These are phyloP conservation scores for Saccharomyces jurei DNA, from an alignment of 805 yeast genomes.

Conservation along the genomic window DNA sequence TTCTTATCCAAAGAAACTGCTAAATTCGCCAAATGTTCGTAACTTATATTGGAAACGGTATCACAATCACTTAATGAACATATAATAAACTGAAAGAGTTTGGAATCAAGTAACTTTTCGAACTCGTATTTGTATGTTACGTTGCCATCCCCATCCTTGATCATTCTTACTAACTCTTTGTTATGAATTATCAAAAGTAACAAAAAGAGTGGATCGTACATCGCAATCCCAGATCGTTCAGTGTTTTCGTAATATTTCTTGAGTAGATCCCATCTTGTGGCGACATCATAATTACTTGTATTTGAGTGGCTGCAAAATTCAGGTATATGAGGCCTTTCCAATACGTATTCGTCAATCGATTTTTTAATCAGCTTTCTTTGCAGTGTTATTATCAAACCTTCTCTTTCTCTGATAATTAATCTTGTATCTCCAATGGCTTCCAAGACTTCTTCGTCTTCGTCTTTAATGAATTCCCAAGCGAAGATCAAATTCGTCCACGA, in stretches of 20 bases:
- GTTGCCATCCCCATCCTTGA: conserved; percentile 25
- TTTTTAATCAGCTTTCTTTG: conserved; percentile 43
- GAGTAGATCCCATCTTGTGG: neutral
- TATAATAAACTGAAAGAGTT: conserved; percentile 40
- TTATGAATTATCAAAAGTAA: conserved; percentile 54
- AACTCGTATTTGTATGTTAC: conserved; percentile 38
- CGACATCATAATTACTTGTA: neutral
- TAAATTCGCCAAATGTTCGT: neutral
- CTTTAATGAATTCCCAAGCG: conserved; percentile 54
- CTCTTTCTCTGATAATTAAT: conserved; percentile 38
- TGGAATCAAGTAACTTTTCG: conserved; percentile 48
- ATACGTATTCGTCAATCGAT: conserved; percentile 35
- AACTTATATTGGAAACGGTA: conserved; percentile 26
- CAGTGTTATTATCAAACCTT: conserved; percentile 44
- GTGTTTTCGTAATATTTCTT: conserved; percentile 22
- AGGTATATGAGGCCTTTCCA: conserved; percentile 28
- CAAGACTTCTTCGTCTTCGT: conserved; percentile 31
- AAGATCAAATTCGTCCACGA: conserved; percentile 63
- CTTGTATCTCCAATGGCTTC: conserved; percentile 43
- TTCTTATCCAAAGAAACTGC: neutral
- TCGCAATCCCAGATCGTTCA: conserved; percentile 19
- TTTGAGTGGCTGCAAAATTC: neutral
- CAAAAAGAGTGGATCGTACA: conserved; percentile 68
- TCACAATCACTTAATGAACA: conserved; percentile 35
- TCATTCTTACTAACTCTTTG: conserved; percentile 46